phyloP scores from a whole-genome alignment of 352 stramenopile species.

The Phytophthora sojae region DNA sequence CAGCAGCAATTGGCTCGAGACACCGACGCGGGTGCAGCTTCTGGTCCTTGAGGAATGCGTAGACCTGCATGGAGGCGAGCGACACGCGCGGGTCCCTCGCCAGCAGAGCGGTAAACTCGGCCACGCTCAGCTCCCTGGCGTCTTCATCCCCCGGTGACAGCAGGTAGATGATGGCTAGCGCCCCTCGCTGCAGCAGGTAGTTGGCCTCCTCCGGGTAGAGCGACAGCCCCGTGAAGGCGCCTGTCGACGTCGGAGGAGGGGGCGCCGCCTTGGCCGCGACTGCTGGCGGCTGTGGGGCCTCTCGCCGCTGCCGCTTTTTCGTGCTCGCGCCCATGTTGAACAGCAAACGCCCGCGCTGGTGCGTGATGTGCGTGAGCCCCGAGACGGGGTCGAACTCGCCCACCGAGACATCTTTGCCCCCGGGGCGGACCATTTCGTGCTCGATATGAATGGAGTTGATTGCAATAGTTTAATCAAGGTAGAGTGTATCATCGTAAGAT shows the following conservation, averaged over 20 bases:
- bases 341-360: slow-evolving; percentile 72
- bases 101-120: slow-evolving; percentile 41
- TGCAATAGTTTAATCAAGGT: slow-evolving; percentile 8
- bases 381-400: slow-evolving; percentile 64
- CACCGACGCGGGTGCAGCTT: slow-evolving; percentile 73
- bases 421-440: slow-evolving; percentile 14
- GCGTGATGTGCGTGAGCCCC: slow-evolving; percentile 73
- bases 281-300: background rate
- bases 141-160: slow-evolving; percentile 21
- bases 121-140: slow-evolving; percentile 23
- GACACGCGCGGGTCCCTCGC: slow-evolving; percentile 40
- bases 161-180: slow-evolving; percentile 42
- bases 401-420: slow-evolving; percentile 59
- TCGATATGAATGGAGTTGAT: background rate
- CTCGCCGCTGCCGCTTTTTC: slow-evolving; percentile 43
- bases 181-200: slow-evolving; percentile 68
- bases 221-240: slow-evolving; percentile 61
- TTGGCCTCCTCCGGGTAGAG: slow-evolving; percentile 76
- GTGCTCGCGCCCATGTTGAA: slow-evolving; percentile 76
- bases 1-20: slow-evolving; percentile 14
- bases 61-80: slow-evolving; percentile 56
- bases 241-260: slow-evolving; percentile 34
- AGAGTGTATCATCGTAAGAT: slow-evolving; percentile 4
- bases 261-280: slow-evolving; percentile 7
- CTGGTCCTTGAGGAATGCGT: slow-evolving; percentile 68